Base-by-base conservation (phyloP, 805 yeast genomes). In the Metschnikowia bowlesiae region DNA sequence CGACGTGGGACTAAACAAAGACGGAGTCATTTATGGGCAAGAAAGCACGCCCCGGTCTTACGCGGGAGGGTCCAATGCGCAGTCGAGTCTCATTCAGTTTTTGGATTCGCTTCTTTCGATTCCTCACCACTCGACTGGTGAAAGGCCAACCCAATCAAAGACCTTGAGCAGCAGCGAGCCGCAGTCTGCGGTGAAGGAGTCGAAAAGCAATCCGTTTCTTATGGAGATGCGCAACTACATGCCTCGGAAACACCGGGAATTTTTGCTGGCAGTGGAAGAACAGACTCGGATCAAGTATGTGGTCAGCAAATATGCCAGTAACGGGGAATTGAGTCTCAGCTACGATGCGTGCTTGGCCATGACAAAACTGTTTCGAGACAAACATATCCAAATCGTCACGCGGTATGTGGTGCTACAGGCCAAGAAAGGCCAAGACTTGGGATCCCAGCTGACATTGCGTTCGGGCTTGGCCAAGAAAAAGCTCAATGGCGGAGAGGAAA, bases 41-140 rank as follows among this genome's bases (percentile, higher is more conserved):
- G 89, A 84, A 61, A 62, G 65, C 1, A 65, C 58, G 30, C 85
- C 82, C 45, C 71, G 85, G 58, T 44, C 63, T 1, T 85, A 79
- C 64, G 76, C 96, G 14, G 98, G 98, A 29, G 98, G 98, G 0
- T 87, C 96, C 4, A 91, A 91, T 64, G 97, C 96, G 0, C 98
- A 91, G 68, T 83, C 91, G 43, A 88, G 97, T 2, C 74, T 91
- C 60, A 87, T 92, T 54, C 97, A 91, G 68, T 84, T 89, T 28
- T 73, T 91, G 53, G 98, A 91, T 63, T 79, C 88, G 28, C 66
- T 89, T 14, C 74, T 91, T 38, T 82, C 82, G 44, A 86, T 91
- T 13, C 83, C 83, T 51, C 98, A 91, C 66, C 78, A 76, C 54
- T 84, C 96, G 4, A 83, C 92, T 1, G 96, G 96, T 3, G 76